Evolutionary conservation across 129 eudicot species (phyloP).

Genomic region (Erigeron canadensis): DNA sequence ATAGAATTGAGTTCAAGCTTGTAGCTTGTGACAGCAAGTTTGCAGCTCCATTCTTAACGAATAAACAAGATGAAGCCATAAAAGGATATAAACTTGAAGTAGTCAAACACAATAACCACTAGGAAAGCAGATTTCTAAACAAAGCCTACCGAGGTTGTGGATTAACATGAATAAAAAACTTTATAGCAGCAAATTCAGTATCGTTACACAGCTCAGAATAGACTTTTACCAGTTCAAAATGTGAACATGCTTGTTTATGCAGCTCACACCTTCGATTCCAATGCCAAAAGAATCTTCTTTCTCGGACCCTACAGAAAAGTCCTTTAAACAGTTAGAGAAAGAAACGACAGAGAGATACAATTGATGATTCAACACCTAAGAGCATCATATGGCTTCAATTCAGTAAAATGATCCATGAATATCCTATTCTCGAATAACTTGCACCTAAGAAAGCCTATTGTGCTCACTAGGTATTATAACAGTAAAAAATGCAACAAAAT

Average conservation of each 20-base stretch:
- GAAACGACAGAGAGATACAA: too few species aligned
- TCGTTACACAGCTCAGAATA: slow-evolving; percentile 25
- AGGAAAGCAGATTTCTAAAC: neutral
- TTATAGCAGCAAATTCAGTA: slow-evolving; percentile 22
- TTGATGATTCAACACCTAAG: neutral
- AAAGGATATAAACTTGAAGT: neutral
- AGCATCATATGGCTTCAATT: neutral
- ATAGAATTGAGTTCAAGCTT: neutral
- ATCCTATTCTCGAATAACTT: neutral
- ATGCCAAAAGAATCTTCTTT: too few species aligned
- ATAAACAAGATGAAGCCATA: neutral
- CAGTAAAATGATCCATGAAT: neutral
- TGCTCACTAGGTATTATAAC: neutral
- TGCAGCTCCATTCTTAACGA: too few species aligned
- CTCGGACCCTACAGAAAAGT: neutral
- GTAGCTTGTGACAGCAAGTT: too few species aligned
- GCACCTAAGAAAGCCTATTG: neutral
- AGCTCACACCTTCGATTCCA: too few species aligned
- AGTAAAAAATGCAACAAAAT: neutral
- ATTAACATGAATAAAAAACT: neutral
- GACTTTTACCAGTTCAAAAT: too few species aligned
- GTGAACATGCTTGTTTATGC: too few species aligned
- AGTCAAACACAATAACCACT: neutral
- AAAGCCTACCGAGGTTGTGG: neutral
- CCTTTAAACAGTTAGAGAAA: neutral